These are phyloP conservation scores for Entrophospora sp. DNA, from an alignment of 192 early-diverging fungal genomes.

Conservation along the genomic window DNA sequence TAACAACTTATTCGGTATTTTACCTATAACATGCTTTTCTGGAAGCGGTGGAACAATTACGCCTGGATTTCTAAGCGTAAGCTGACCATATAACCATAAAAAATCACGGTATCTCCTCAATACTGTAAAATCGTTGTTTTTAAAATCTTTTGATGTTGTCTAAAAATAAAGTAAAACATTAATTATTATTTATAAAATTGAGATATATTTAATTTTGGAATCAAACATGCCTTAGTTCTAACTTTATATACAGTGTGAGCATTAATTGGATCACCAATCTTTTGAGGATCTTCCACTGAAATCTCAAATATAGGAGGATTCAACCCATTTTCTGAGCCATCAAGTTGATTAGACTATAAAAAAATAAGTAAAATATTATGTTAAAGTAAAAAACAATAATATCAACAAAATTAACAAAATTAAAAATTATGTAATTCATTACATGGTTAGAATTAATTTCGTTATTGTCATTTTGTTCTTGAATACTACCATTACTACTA, in stretches of 20 bases:
- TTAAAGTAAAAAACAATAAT: too few relatives aligned
- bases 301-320: constrained; percentile 56
- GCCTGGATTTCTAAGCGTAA: constrained; percentile 71
- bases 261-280: constrained; percentile 81
- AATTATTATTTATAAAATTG: neutral
- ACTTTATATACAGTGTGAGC: constrained; percentile 85
- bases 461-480: too few relatives aligned
- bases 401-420: too few relatives aligned
- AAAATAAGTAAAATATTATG: too few relatives aligned
- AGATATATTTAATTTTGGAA: neutral
- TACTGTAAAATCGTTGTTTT: constrained; percentile 69
- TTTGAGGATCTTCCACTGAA: constrained; percentile 76
- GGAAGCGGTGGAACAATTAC: constrained; percentile 89
- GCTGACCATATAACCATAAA: constrained; percentile 83
- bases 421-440: too few relatives aligned
- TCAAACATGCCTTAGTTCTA: constrained; percentile 50
- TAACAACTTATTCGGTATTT: neutral
- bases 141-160: constrained; percentile 73
- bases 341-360: too few relatives aligned
- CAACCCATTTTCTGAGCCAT: constrained; percentile 29
- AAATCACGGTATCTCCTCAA: constrained; percentile 89
- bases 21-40: constrained; percentile 85
- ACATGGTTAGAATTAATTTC: too few relatives aligned
- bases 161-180: constrained; percentile 20
- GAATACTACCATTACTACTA: too few relatives aligned